Evolutionary conservation across 257 asterid genomes (phyloP).

Genomic region (Salvia miltiorrhiza): DNA sequence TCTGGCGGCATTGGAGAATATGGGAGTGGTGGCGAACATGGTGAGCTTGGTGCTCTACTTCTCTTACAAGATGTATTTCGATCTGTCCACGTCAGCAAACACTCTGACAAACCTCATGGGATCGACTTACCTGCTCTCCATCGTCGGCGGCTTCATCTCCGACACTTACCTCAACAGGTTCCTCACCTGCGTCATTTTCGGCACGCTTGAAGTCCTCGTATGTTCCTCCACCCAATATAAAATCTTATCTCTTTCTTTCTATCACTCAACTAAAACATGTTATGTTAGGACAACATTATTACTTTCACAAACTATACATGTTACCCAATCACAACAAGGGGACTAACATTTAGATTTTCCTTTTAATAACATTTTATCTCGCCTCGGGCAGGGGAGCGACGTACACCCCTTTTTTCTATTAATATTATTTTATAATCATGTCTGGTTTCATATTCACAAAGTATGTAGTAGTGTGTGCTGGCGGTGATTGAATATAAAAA

Average conservation of each 20-base stretch:
- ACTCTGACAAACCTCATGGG: constrained; percentile 65
- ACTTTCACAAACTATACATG: neutral
- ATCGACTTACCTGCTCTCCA: constrained; percentile 50
- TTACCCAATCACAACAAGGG: neutral
- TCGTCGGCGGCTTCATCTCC: constrained; percentile 63
- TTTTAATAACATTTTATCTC: neutral
- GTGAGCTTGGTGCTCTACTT: constrained; percentile 70
- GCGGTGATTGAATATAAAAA: neutral
- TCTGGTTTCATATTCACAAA: neutral
- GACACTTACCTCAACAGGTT: constrained; percentile 59
- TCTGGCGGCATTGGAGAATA: constrained; percentile 52
- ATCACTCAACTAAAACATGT: too few relatives aligned
- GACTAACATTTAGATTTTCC: neutral
- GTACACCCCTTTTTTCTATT: neutral
- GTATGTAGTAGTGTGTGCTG: constrained; percentile 2
- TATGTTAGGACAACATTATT: constrained; percentile 1
- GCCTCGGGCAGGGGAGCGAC: neutral
- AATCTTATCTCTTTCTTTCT: too few relatives aligned
- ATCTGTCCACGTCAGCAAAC: constrained; percentile 55
- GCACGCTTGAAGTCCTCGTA: constrained; percentile 44
- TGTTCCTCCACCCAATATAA: too few relatives aligned
- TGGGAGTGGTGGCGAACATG: constrained; percentile 58
- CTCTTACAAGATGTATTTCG: constrained; percentile 55
- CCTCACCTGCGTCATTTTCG: constrained; percentile 46
- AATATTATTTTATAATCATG: neutral